These are phyloP conservation scores for Paramecium primaurelia DNA, from an alignment of 73 alveolate genomes.

Conservation along the genomic window DNA sequence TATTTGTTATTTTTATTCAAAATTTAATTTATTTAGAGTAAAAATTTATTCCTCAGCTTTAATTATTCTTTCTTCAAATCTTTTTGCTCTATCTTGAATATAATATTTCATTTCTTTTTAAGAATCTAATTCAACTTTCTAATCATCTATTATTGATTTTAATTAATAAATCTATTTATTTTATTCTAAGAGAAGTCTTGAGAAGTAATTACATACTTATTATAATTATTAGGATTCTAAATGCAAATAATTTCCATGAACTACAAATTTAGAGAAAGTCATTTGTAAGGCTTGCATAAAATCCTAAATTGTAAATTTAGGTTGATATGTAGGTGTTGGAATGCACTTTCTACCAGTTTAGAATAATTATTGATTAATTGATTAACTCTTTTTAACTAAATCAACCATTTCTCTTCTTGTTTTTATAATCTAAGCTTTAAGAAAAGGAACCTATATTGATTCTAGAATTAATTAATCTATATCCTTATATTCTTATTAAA, in stretches of 20 bases:
- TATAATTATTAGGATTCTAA: constrained; percentile 9
- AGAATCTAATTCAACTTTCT: background rate
- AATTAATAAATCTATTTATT: background rate
- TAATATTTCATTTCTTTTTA: constrained; percentile 1
- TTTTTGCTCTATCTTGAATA: background rate
- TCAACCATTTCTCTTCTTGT: constrained; percentile 19
- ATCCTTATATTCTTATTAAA: background rate
- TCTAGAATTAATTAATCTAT: constrained; percentile 23
- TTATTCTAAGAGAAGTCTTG: background rate
- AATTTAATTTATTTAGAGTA: background rate
- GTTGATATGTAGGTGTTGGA: background rate
- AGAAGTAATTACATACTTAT: background rate
- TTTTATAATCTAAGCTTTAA: background rate
- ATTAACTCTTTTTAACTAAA: background rate
- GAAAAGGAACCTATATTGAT: background rate
- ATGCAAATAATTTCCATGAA: background rate
- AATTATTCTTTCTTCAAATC: background rate
- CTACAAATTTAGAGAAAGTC: background rate
- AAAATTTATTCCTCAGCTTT: background rate
- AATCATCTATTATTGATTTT: constrained; percentile 10
- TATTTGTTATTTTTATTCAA: background rate
- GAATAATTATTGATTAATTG: background rate
- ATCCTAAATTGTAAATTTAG: background rate
- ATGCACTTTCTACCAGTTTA: constrained; percentile 19
- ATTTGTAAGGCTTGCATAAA: background rate